These are phyloP conservation scores for Solanum lycopersicoides DNA, from an alignment of 257 asterid species.

Conservation along the genomic window DNA sequence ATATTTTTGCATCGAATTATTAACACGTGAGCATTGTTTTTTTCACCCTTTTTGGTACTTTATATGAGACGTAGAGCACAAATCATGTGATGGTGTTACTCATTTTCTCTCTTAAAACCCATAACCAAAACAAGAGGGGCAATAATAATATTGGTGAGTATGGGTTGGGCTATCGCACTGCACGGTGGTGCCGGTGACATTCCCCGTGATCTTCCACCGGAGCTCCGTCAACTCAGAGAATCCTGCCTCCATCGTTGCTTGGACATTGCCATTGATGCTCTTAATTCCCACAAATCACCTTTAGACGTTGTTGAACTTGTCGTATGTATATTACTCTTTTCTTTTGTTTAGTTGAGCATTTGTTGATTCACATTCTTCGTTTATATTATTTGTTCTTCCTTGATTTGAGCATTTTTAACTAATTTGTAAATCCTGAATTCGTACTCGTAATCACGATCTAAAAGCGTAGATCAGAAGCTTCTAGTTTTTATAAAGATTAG, in stretches of 20 bases:
- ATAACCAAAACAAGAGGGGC: neutral
- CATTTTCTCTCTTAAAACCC: neutral
- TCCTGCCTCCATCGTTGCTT: conserved; percentile 66
- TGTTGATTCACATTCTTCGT: neutral
- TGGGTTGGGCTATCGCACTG: conserved; percentile 95
- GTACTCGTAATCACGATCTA: neutral
- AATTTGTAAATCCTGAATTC: neutral
- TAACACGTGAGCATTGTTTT: no score
- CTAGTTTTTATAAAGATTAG: neutral
- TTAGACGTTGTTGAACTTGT: conserved; percentile 88
- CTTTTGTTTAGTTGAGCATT: neutral
- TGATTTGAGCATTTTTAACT: neutral
- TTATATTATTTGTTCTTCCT: neutral
- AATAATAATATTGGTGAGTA: neutral
- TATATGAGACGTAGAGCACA: neutral
- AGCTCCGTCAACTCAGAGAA: conserved; percentile 58
- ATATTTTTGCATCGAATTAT: no score
- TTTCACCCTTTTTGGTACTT: no score
- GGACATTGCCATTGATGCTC: conserved; percentile 65
- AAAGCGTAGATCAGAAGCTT: neutral
- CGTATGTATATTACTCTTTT: conserved; percentile 11
- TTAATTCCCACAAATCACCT: conserved; percentile 56
- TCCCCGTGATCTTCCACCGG: conserved; percentile 47
- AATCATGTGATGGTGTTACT: neutral
- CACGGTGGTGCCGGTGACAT: conserved; percentile 98